Evolutionary conservation across 345 rosid genomes (phyloP).

Genomic region (Syzygium aromaticum): DNA sequence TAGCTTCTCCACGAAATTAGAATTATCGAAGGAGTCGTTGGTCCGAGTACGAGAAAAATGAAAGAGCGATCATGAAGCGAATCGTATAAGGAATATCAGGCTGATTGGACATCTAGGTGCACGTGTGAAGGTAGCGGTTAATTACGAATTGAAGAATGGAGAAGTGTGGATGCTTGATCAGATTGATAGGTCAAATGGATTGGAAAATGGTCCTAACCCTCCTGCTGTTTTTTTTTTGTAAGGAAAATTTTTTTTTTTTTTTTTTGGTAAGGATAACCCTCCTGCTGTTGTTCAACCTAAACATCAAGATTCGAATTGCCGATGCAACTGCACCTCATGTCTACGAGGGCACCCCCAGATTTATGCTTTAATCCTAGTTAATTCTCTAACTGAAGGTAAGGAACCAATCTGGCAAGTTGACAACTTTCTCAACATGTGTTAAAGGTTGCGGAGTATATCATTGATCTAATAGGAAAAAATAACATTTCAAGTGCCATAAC

Average conservation of each 20-base stretch:
- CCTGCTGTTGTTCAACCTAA: neutral
- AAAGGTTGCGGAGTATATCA: neutral
- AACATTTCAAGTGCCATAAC: neutral
- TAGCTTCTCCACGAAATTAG: neutral
- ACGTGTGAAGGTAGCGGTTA: neutral
- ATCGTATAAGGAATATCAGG: neutral
- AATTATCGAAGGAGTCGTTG: neutral
- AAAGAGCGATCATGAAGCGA: neutral
- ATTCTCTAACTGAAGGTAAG: neutral
- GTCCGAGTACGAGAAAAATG: neutral
- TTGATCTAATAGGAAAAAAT: neutral
- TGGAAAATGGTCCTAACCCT: neutral
- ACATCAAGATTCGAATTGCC: neutral
- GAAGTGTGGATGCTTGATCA: neutral
- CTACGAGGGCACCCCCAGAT: neutral
- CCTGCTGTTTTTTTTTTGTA: too few species aligned
- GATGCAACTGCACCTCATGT: neutral
- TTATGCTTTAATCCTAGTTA: neutral
- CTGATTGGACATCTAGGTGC: neutral
- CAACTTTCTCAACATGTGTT: neutral
- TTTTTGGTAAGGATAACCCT: too few species aligned
- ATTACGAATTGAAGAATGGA: neutral
- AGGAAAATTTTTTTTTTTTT: too few species aligned
- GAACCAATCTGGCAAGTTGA: neutral
- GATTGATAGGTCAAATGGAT: neutral